A percentile compares a stretch with the other conserved stretches of the same genome.
phyloP scores from a whole-genome alignment of 1,284 basidiomycete species.

The Golubevia sp. region DNA sequence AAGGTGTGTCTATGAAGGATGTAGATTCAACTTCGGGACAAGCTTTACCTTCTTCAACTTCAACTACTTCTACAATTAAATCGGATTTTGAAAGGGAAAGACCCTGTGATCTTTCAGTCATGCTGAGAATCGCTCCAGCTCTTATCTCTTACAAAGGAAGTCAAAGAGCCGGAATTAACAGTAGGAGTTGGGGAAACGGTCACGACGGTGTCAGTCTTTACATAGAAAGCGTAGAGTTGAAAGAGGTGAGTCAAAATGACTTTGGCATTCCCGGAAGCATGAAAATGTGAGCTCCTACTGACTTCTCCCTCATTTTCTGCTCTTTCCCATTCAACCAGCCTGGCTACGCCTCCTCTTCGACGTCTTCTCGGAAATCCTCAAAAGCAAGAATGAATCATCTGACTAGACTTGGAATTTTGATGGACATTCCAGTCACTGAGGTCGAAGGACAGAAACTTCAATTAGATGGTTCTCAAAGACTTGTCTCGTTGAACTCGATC shows the following conservation, averaged over 20 bases:
- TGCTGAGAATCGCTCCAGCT: conserved; percentile 65
- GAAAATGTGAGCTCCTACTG: too few relatives aligned
- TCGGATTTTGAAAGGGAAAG: background rate
- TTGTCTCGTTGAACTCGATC: too few relatives aligned
- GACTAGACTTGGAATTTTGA: too few relatives aligned
- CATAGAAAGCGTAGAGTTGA: conserved; percentile 64
- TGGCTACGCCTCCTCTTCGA: too few relatives aligned
- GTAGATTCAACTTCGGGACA: background rate
- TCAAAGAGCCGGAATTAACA: conserved; percentile 64
- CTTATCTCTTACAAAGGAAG: conserved; percentile 66
- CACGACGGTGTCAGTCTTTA: conserved; percentile 67
- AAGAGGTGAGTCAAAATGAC: conserved; percentile 64
- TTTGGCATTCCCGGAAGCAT: too few relatives aligned
- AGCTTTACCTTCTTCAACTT: background rate
- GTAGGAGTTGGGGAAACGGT: conserved; percentile 67
- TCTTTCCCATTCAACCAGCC: too few relatives aligned
- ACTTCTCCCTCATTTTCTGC: too few relatives aligned
- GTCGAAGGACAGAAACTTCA: too few relatives aligned
- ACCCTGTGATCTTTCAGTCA: conserved; percentile 63
- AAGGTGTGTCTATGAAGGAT: conserved; percentile 7
- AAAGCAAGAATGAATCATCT: too few relatives aligned
- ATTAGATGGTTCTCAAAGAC: too few relatives aligned
- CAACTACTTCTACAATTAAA: background rate
- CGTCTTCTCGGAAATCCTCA: too few relatives aligned
- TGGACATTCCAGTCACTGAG: too few relatives aligned